A percentile compares a stretch with the other conserved stretches of the same genome.
phyloP scores from a whole-genome alignment of 1,284 basidiomycete genomes.

The Amylostereum chailletii region DNA sequence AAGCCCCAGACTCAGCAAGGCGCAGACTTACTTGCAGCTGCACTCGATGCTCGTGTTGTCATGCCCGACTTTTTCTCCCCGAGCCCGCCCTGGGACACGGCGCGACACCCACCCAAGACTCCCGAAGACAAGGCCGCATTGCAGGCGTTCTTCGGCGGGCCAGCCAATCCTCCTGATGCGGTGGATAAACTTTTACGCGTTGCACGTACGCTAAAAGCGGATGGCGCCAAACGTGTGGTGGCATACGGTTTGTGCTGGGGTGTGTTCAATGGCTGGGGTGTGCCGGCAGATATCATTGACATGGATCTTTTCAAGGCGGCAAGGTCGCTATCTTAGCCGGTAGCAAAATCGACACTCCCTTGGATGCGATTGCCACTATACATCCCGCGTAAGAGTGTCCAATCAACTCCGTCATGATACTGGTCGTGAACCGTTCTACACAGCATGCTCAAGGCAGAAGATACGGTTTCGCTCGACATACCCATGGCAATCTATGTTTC shows the following conservation, averaged over 20 bases:
- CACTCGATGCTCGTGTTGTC: constrained; percentile 42
- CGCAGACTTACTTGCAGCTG: constrained; percentile 50
- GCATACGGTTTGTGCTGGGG: constrained; percentile 58
- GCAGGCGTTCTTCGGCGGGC: constrained; percentile 45
- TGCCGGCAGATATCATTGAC: neutral
- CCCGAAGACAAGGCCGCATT: constrained; percentile 40
- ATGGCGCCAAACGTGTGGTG: constrained; percentile 39
- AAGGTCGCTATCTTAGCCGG: constrained; percentile 42
- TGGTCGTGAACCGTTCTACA: neutral
- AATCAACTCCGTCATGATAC: neutral
- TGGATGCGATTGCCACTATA: constrained; percentile 41
- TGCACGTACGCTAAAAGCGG: constrained; percentile 33
- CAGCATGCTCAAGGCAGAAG: constrained; percentile 50
- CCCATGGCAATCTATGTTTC: constrained; percentile 55
- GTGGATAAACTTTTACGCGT: constrained; percentile 39
- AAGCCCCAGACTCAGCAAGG: constrained; percentile 55
- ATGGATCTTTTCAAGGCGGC: constrained; percentile 30
- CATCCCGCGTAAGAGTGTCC: constrained; percentile 43
- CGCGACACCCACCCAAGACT: constrained; percentile 44
- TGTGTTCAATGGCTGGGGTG: constrained; percentile 8
- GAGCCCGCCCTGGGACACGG: constrained; percentile 37
- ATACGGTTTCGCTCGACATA: constrained; percentile 41
- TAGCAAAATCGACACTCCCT: constrained; percentile 26
- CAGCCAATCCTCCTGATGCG: constrained; percentile 34
- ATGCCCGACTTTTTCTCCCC: constrained; percentile 65